A percentile compares a stretch with the other conserved stretches of the same genome.
phyloP scores from a whole-genome alignment of 352 stramenopile genomes.

The Phytophthora brassicae region DNA sequence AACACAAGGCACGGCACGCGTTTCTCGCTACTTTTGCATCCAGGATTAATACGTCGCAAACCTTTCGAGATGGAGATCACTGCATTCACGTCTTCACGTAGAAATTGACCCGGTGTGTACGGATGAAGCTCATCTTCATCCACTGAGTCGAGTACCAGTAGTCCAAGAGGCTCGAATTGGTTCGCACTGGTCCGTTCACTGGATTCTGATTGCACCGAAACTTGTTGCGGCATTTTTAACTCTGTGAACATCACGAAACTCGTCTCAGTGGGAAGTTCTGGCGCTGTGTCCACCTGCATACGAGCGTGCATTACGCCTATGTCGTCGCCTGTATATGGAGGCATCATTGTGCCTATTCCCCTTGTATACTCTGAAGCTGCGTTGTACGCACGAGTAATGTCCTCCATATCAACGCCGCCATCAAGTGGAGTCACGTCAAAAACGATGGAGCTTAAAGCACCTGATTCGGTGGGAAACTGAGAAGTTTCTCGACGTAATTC shows the following conservation, averaged over 20 bases:
- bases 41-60: conserved; percentile 2
- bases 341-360: conserved; percentile 14
- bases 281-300: conserved; percentile 25
- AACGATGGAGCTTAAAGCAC: conserved; percentile 34
- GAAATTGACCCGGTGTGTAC: conserved; percentile 24
- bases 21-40: conserved; percentile 2
- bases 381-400: conserved; percentile 18
- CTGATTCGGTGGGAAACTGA: conserved; percentile 31
- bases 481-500: conserved; percentile 31
- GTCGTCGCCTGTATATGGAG: conserved; percentile 24
- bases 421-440: conserved; percentile 37
- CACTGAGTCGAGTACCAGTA: conserved; percentile 36
- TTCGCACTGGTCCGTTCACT: conserved; percentile 5
- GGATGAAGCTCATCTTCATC: conserved; percentile 42
- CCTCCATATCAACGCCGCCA: conserved; percentile 6
- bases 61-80: conserved; percentile 25
- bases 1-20: conserved; percentile 27
- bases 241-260: conserved; percentile 43
- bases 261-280: conserved; percentile 32
- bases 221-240: conserved; percentile 10
- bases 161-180: conserved; percentile 7
- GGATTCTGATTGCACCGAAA: neutral
- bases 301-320: conserved; percentile 26
- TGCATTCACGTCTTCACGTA: conserved; percentile 32
- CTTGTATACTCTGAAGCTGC: conserved; percentile 13